Evolutionary conservation across 2,329 filamentous ascomycete genomes (phyloP).

Genomic region (Aspergillus fumigatus): DNA sequence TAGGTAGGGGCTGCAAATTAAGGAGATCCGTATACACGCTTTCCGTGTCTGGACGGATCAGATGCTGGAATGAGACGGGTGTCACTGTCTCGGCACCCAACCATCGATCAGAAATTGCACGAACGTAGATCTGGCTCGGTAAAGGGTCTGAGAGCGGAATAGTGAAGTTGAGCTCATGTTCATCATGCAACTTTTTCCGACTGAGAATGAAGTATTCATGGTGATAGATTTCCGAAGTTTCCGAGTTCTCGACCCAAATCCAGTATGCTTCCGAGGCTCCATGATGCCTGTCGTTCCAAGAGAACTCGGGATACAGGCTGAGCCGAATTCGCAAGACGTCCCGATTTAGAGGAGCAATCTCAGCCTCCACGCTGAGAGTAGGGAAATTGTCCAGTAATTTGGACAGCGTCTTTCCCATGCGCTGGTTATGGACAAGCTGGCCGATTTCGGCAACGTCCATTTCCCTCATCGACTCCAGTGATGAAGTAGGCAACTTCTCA

Average conservation of each 20-base stretch:
- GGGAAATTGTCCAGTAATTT: slow-evolving; percentile 87
- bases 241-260: slow-evolving; percentile 98
- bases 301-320: slow-evolving; percentile 80
- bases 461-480: slow-evolving; percentile 79
- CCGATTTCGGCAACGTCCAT: slow-evolving; percentile 94
- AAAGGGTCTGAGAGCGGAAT: slow-evolving; percentile 91
- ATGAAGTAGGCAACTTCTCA: slow-evolving; percentile 65
- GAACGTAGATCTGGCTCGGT: slow-evolving; percentile 92
- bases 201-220: slow-evolving; percentile 95
- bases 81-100: slow-evolving; percentile 93
- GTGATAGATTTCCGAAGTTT: slow-evolving; percentile 95
- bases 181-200: slow-evolving; percentile 82
- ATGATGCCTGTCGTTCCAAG: slow-evolving; percentile 90
- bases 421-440: slow-evolving; percentile 81
- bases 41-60: slow-evolving; percentile 95
- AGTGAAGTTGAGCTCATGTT: slow-evolving; percentile 97
- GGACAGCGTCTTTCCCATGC: slow-evolving; percentile 75
- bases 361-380: slow-evolving; percentile 81
- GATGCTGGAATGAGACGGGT: slow-evolving; percentile 93
- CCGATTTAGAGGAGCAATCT: slow-evolving; percentile 91
- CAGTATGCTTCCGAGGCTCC: slow-evolving; percentile 95
- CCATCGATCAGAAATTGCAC: slow-evolving; percentile 93
- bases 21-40: slow-evolving; percentile 94
- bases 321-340: slow-evolving; percentile 91
- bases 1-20: slow-evolving; percentile 82